A percentile compares a stretch with the other conserved stretches of the same genome.
Evolutionary conservation across 176 grass and related monocot species (phyloP).

Genomic region (Canna indica): DNA sequence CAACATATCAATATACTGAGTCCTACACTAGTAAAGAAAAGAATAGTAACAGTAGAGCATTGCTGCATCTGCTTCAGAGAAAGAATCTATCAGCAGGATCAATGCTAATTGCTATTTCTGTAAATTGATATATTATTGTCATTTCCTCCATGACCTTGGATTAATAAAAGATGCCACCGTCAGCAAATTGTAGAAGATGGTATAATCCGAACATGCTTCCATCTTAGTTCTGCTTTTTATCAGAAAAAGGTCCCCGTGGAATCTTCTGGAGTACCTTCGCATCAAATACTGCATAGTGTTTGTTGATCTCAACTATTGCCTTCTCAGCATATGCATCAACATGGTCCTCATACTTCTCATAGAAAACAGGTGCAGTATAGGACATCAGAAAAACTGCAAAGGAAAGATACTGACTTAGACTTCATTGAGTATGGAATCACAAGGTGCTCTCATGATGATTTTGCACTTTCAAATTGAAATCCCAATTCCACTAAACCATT

Average conservation of each 20-base stretch:
- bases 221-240: conserved; percentile 57
- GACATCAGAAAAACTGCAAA: conserved; percentile 56
- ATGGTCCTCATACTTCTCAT: conserved; percentile 71
- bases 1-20: neutral
- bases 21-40: neutral
- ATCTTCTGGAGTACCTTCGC: conserved; percentile 61
- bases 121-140: neutral
- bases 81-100: neutral
- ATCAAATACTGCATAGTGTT: conserved; percentile 45
- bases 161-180: neutral
- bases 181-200: neutral
- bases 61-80: neutral
- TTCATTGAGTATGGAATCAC: too few species aligned
- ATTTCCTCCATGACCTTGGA: neutral
- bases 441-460: too few species aligned
- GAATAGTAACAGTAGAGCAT: neutral
- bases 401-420: neutral
- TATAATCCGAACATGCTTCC: neutral
- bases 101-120: too few species aligned
- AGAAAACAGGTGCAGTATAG: conserved; percentile 59
- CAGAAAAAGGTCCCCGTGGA: conserved; percentile 29
- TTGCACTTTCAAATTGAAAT: too few species aligned
- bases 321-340: conserved; percentile 54
- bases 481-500: too few species aligned
- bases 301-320: conserved; percentile 55